Conservation (phyloP, 2,329 filamentous ascomycete genomes). For the Chaetothyriales sp. region DNA sequence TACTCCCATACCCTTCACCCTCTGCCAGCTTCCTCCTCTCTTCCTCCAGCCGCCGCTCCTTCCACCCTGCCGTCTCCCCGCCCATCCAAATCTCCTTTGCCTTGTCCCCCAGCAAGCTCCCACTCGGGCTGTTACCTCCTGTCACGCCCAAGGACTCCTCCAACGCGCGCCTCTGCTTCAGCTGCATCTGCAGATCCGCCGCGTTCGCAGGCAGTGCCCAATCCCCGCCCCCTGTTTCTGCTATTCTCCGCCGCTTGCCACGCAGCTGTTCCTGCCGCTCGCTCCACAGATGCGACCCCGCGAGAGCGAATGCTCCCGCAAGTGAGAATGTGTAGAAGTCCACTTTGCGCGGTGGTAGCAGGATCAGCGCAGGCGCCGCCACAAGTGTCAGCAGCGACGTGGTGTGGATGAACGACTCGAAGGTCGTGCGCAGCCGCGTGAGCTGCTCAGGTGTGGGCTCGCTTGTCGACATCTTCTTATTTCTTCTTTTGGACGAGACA, state of each 20-base stretch:
- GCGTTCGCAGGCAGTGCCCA: conserved; percentile 7
- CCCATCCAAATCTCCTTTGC: conserved; percentile 22
- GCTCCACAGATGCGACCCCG: conserved; percentile 36
- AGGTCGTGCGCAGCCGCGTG: conserved; percentile 8
- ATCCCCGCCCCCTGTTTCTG: conserved; percentile 4
- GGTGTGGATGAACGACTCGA: conserved; percentile 23
- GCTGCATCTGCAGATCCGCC: conserved; percentile 8
- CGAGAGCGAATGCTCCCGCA: conserved; percentile 34
- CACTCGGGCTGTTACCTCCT: conserved; percentile 1
- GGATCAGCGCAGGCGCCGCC: conserved; percentile 40
- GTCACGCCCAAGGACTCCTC: conserved; percentile 13
- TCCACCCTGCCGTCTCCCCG: conserved; percentile 27
- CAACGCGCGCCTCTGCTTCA: conserved; percentile 13
- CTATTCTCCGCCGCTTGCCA: conserved; percentile 17
- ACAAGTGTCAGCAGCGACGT: conserved; percentile 37
- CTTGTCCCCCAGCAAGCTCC: conserved; percentile 7
- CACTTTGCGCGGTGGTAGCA: conserved; percentile 48
- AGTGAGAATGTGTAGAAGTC: conserved; percentile 47
- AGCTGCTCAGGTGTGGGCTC: conserved; percentile 1
- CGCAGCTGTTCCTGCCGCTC: conserved; percentile 28
- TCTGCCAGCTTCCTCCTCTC: conserved; percentile 25
- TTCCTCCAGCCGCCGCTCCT: conserved; percentile 27
- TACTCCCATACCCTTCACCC: conserved; percentile 31
- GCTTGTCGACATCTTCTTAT: background rate
- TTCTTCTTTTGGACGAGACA: no score